Evolutionary conservation across 306 rosid species (phyloP), one percentile per base, ranked within the genome.

Genomic region (Quillaja saponaria): DNA sequence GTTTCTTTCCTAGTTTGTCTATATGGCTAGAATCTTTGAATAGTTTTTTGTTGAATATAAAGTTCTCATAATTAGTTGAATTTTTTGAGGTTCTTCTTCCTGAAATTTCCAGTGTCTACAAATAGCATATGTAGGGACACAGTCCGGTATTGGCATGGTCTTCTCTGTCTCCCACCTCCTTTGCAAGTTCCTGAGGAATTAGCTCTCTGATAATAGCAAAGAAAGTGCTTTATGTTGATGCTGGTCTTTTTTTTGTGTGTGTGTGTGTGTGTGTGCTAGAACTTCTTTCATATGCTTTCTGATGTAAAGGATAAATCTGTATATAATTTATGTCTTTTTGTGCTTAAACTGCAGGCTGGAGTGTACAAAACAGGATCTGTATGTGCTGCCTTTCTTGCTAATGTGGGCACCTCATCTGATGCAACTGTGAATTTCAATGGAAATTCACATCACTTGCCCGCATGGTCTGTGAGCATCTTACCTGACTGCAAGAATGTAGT

Each of bases 391-490:
- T 92, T 92, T 74, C 96, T 92, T 51, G 94, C 98, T 67, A 92
- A 89, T 52, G 56, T 68, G 18, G 91, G 61, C 69, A 63, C 83
- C 42, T 40, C 69, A 20, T 79, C 92, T 11, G 96, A 82, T 44
- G 87, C 86, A 75, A 82, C 82, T 1, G 94, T 80, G 66, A 72
- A 77, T 8, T 92, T 89, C 62, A 86, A 74, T 21, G 96, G 95
- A 16, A 84, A 86, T 59, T 81, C 88, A 48, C 86, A 92, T 82
- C 55, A 62, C 46, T 80, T 92, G 78, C 98, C 96, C 7, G 90
- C 95, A 11, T 92, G 98, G 98, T 92, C 98, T 55, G 96, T 92
- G 51, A 92, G 99, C 91, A 89, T 89, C 64, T 76, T 92, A 77
- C 99, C 99, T 0, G 99, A 92, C 71, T 92, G 99, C 89, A 86